Conservation (phyloP, 352 stramenopile species). For the Globisporangium abappressorium region DNA sequence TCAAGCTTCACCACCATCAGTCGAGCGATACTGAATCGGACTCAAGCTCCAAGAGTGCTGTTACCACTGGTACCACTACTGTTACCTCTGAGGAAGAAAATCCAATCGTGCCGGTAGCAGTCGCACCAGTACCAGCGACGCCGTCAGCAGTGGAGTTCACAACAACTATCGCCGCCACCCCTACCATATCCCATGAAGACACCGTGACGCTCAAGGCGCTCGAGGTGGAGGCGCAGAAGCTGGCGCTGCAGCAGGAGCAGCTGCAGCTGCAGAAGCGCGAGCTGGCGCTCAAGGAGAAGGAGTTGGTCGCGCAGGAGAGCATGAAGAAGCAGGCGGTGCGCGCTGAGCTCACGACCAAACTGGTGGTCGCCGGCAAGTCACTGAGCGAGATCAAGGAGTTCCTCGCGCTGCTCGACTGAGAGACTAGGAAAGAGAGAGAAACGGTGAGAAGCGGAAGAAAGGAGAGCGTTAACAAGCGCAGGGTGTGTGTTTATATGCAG, state of each 20-base stretch:
- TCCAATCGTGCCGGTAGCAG: neutral
- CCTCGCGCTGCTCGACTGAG: conserved; percentile 2
- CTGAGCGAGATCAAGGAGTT: conserved; percentile 7
- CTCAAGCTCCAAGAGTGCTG: neutral
- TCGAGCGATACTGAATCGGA: neutral
- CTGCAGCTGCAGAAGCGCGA: conserved; percentile 31
- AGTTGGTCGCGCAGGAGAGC: conserved; percentile 34
- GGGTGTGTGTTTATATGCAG: neutral
- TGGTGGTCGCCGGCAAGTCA: neutral
- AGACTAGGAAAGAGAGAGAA: neutral
- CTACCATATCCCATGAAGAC: neutral
- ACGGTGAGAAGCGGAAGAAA: neutral
- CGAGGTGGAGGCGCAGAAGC: conserved; percentile 35
- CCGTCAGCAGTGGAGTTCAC: neutral
- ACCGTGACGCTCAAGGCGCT: conserved; percentile 15
- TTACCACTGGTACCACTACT: neutral
- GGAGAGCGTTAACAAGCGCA: neutral
- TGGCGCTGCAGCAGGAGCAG: conserved; percentile 32
- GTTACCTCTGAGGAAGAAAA: neutral
- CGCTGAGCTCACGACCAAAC: conserved; percentile 4
- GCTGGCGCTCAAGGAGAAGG: conserved; percentile 38
- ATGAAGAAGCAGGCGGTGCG: conserved; percentile 15
- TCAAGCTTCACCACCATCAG: neutral
- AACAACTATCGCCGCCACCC: neutral
- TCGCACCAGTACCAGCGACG: neutral